Conservation (phyloP, 2,329 filamentous ascomycete genomes). For the Epichloe elymi region DNA sequence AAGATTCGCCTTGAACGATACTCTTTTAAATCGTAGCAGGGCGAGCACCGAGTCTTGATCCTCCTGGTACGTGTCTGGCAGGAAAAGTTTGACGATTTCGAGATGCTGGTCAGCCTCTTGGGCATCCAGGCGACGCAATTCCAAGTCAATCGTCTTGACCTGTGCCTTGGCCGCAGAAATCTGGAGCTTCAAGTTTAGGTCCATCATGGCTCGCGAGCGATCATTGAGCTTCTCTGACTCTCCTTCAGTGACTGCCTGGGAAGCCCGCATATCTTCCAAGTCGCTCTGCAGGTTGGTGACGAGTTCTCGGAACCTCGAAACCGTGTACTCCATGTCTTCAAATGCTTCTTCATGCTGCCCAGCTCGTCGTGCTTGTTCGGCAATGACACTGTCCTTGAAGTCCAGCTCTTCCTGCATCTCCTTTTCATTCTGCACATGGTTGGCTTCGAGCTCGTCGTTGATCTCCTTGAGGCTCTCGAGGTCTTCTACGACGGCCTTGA, state of each 20-base stretch:
- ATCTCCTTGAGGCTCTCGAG: constrained; percentile 83
- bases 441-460: constrained; percentile 86
- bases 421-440: constrained; percentile 85
- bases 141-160: constrained; percentile 85
- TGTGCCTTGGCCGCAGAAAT: constrained; percentile 83
- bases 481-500: constrained; percentile 72
- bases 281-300: constrained; percentile 77
- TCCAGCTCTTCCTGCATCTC: constrained; percentile 91
- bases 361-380: constrained; percentile 64
- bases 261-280: constrained; percentile 82
- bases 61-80: constrained; percentile 69
- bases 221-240: constrained; percentile 84
- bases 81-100: constrained; percentile 75
- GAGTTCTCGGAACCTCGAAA: constrained; percentile 78
- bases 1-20: constrained; percentile 77
- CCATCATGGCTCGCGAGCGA: constrained; percentile 87
- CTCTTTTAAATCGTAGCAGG: constrained; percentile 72
- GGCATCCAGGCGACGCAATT: constrained; percentile 74
- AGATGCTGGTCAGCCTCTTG: constrained; percentile 83
- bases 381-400: constrained; percentile 69
- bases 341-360: constrained; percentile 66
- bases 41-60: constrained; percentile 82
- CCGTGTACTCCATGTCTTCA: constrained; percentile 80
- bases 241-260: constrained; percentile 81
- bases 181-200: constrained; percentile 89